Evolutionary conservation across 2,329 filamentous ascomycete species (phyloP), one percentile per base, ranked within the genome.

Genomic region (Aspergillus pseudotamarii): DNA sequence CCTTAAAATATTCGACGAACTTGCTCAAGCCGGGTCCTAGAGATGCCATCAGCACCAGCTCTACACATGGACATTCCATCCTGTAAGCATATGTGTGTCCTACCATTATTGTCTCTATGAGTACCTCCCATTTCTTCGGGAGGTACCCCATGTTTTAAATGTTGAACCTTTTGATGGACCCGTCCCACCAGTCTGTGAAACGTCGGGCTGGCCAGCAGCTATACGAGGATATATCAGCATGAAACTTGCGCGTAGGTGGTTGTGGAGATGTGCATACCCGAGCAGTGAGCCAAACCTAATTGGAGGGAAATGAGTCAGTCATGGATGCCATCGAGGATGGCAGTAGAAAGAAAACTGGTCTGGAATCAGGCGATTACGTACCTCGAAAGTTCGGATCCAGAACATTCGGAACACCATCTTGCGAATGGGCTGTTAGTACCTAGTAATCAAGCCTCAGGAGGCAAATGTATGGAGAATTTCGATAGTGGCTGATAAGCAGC

Each of bases 181-280:
- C 71, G 73, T 32, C 79, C 77, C 51, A 82, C 80, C 68, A 78
- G 74, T 45, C 76, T 73, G 68, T 81, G 80, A 65, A 82, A 82
- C 57, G 74, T 66, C 11, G 78, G 79, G 65, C 79, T 82, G 58
- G 74, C 69, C 57, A 82, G 71, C 61, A 82, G 76, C 79, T 81
- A 65, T 45, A 60, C 36, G 38, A 55, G 26, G 58, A 36, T 28
- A 61, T 28, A 60, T 66, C 62, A 70, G 54, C 48, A 56, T 62
- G 38, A 59, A 28, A 48, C 14, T 53, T 45, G 23, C 12, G 21
- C 6, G 12, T 54, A 32, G 32, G 19, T 19, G 16, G 43, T 56
- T 8, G 12, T 6, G 38, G 48, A 34, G 56, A 53, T 53, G 51
- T 23, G 69, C 76, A 64, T 77, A 80, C 78, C 69, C 76, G 72